Base-by-base conservation (phyloP, 306 rosid genomes). In the Gillenia trifoliata region DNA sequence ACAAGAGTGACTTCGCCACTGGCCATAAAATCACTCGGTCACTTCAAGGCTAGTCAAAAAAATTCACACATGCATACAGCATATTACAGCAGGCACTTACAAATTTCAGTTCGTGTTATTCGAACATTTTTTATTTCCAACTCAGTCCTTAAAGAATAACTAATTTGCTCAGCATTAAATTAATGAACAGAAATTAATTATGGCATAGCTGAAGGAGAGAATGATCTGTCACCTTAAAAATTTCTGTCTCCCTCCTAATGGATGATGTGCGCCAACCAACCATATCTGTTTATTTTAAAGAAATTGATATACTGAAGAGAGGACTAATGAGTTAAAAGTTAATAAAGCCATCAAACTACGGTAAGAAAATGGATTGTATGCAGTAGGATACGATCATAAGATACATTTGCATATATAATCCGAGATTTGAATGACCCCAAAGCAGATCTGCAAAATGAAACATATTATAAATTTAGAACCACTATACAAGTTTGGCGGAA, bases 181-280 rank as follows among this genome's bases (percentile, higher is more conserved):
- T n/a, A n/a, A n/a, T n/a, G n/a, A n/a, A n/a, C n/a, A n/a, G n/a
- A n/a, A n/a, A n/a, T n/a, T 56, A 81, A 59, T 45, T 38, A 75
- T 19, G 36, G 77, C 70, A 59, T 34, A 74, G 60, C 31, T 56
- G 76, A 79, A 64, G 74, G 33, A 80, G 31, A 65, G 45, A 75
- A 71, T 69, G 20, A 71, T 43, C 43, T 13, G 60, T 87, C 81
- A 94, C 98, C 91, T 89, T 90, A 52, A 83, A 45, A 74, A 91
- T 89, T 78, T 91, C 97, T 9, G 81, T 79, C 71, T 90, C 97
- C 84, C 96, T 90, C 85, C 98, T 90, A 77, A 94, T 87, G 43
- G 98, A 94, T 72, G 98, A 94, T 64, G 98, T 94, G 76, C 98
- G 97, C 98, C 98, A 94, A 67, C 98, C 98, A 84, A 91, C 98